Conservation (phyloP, 306 rosid genomes). For the Hippophae tibetana region DNA sequence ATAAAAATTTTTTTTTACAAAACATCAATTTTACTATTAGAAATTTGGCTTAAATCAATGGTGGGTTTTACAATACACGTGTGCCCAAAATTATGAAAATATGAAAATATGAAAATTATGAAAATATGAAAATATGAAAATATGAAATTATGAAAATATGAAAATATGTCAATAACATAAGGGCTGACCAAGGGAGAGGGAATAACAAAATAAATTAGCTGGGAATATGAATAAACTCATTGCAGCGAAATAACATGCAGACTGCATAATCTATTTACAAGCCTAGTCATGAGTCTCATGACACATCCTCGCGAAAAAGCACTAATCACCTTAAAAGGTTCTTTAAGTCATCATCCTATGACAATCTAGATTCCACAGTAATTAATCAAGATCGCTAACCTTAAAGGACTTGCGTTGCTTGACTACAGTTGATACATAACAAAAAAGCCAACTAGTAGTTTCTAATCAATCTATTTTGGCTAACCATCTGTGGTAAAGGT, state of each 20-base stretch:
- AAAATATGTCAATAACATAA: no score
- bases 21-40: no score
- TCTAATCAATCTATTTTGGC: constrained; percentile 39
- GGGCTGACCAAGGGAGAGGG: no score
- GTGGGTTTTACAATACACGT: no score
- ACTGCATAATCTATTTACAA: constrained; percentile 48
- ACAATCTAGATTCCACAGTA: constrained; percentile 38
- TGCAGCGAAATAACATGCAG: constrained; percentile 29
- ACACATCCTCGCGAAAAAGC: constrained; percentile 10
- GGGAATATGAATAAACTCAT: constrained; percentile 17
- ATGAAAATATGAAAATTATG: no score
- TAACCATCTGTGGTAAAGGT: constrained; percentile 32
- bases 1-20: no score
- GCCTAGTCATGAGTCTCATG: constrained; percentile 38
- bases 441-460: constrained; percentile 27
- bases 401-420: constrained; percentile 25
- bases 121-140: no score
- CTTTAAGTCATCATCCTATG: constrained; percentile 30
- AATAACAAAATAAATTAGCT: not conserved
- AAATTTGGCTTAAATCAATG: no score
- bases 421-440: constrained; percentile 9
- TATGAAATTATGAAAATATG: no score
- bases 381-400: constrained; percentile 34
- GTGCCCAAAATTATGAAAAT: no score
- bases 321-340: constrained; percentile 16